Evolutionary conservation across 208 protist species (phyloP).

Genomic region (Histomonas meleagridis): DNA sequence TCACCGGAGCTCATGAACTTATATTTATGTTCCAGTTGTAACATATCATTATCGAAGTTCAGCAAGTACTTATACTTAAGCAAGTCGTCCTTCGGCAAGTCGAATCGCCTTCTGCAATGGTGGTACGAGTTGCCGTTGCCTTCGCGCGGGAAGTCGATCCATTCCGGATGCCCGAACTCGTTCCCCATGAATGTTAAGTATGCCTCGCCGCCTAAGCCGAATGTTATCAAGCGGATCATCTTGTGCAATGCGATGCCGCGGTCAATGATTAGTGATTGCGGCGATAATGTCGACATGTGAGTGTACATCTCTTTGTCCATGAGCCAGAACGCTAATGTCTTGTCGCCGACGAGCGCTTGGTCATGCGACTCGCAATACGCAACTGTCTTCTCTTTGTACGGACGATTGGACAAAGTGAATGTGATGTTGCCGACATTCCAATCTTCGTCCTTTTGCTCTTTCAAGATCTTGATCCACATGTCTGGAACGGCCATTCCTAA

Average conservation of each 20-base stretch:
- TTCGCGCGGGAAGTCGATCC: slow-evolving; percentile 75
- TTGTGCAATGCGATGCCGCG: neutral
- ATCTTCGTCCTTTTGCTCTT: slow-evolving; percentile 58
- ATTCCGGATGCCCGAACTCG: slow-evolving; percentile 80
- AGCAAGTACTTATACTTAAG: slow-evolving; percentile 61
- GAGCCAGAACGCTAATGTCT: slow-evolving; percentile 73
- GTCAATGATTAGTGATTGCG: neutral
- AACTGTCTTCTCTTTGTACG: slow-evolving; percentile 61
- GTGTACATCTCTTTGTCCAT: slow-evolving; percentile 68
- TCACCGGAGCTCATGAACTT: slow-evolving; percentile 1
- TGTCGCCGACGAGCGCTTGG: slow-evolving; percentile 75
- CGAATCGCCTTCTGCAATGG: slow-evolving; percentile 65
- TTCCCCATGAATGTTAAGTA: slow-evolving; percentile 71
- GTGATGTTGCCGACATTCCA: slow-evolving; percentile 64
- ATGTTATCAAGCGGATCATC: slow-evolving; percentile 64
- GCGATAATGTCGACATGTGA: neutral
- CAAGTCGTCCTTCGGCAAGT: slow-evolving; percentile 56
- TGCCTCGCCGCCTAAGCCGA: slow-evolving; percentile 57
- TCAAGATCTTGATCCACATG: slow-evolving; percentile 68
- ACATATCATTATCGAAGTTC: slow-evolving; percentile 62
- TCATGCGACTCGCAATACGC: slow-evolving; percentile 73
- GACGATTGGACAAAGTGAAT: slow-evolving; percentile 60
- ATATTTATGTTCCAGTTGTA: slow-evolving; percentile 44
- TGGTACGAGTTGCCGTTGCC: slow-evolving; percentile 63
- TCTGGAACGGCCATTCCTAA: slow-evolving; percentile 69